phyloP scores from a whole-genome alignment of 805 yeast species.

The Candida easanensis region DNA sequence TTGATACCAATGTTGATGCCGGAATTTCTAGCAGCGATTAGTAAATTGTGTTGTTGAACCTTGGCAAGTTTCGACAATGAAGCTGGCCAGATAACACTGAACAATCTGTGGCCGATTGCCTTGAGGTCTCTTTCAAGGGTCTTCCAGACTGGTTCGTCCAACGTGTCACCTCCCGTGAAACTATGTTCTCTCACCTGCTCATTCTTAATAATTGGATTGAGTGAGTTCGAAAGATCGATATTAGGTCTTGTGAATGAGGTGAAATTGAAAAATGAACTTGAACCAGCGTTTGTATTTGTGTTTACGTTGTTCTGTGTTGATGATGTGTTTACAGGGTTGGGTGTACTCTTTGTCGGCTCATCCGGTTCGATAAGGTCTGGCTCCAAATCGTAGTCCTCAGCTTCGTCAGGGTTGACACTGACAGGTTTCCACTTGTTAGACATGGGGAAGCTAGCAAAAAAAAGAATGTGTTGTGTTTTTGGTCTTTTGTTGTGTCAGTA shows the following conservation, averaged over 20 bases:
- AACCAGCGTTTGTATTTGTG: slow-evolving; percentile 2
- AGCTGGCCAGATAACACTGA: slow-evolving; percentile 43
- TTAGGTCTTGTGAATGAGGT: slow-evolving; percentile 29
- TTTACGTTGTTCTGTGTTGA: slow-evolving; percentile 1
- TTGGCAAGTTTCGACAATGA: slow-evolving; percentile 29
- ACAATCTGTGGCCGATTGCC: slow-evolving; percentile 41
- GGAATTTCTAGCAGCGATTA: slow-evolving; percentile 29
- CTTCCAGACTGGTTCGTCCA: slow-evolving; percentile 64
- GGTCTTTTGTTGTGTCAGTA: slow-evolving; percentile 24
- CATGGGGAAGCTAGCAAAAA: slow-evolving; percentile 10
- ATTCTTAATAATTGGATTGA: slow-evolving; percentile 31
- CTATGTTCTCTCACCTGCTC: slow-evolving; percentile 28
- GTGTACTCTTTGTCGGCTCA: slow-evolving; percentile 4
- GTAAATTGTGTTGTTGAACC: slow-evolving; percentile 29
- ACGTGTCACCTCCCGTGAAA: slow-evolving; percentile 63
- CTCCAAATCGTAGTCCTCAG: slow-evolving; percentile 29
- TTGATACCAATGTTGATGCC: slow-evolving; percentile 30
- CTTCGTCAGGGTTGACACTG: slow-evolving; percentile 25
- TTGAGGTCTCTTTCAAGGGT: slow-evolving; percentile 49
- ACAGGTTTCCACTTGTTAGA: slow-evolving; percentile 29
- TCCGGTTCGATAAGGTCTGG: slow-evolving; percentile 29
- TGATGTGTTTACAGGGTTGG: slow-evolving; percentile 2
- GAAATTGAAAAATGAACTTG: slow-evolving; percentile 27
- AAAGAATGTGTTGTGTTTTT: slow-evolving; percentile 1
- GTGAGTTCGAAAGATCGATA: slow-evolving; percentile 29